Evolutionary conservation across 768 basidiomycete genomes (phyloP).

Genomic region (Lyophyllum semitale): DNA sequence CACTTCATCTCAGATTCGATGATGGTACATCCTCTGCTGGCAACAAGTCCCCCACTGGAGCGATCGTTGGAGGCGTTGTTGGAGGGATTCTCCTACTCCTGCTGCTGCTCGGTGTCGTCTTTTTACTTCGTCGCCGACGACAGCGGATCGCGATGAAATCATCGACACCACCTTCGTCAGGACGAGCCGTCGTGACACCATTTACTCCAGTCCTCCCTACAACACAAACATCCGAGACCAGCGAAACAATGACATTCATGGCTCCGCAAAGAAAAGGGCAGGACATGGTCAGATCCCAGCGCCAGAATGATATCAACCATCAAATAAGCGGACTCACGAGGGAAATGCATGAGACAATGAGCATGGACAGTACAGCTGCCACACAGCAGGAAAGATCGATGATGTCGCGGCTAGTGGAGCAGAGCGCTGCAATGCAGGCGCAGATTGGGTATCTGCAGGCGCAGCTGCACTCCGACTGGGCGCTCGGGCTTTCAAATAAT

Average conservation of each 20-base stretch:
- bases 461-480: conserved; percentile 8
- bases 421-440: conserved; percentile 9
- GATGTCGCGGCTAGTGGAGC: conserved; percentile 5
- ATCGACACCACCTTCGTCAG: neutral
- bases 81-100: conserved; percentile 8
- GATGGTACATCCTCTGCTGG: neutral
- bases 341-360: neutral
- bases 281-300: neutral
- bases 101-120: conserved; percentile 1
- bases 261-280: neutral
- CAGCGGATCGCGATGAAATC: neutral
- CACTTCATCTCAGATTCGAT: neutral
- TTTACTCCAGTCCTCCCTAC: neutral
- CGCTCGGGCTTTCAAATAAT: conserved; percentile 10
- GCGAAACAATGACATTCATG: neutral
- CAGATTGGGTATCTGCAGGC: conserved; percentile 10
- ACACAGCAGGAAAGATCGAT: neutral
- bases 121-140: conserved; percentile 3
- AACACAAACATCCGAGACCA: neutral
- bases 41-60: conserved; percentile 6
- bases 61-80: conserved; percentile 12
- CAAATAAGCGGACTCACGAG: neutral
- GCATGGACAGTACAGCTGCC: neutral
- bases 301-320: neutral
- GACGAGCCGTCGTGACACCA: neutral